phyloP scores from a whole-genome alignment of 2,329 filamentous ascomycete genomes.

The Cytospora leucostoma region DNA sequence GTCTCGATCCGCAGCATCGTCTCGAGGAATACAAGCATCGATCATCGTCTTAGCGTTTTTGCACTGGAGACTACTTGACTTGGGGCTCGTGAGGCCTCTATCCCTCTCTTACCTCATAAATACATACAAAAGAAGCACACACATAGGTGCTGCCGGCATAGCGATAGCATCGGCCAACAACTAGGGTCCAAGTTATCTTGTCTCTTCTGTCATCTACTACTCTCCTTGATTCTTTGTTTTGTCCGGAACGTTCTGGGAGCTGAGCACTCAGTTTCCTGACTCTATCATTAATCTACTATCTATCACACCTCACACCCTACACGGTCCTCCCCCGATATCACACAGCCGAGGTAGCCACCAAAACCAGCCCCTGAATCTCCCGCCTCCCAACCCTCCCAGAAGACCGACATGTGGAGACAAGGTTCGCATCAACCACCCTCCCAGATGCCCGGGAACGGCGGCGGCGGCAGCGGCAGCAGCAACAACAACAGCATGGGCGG shows the following conservation, averaged over 20 bases:
- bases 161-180: slow-evolving; percentile 15
- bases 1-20: slow-evolving; percentile 2
- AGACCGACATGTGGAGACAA: slow-evolving; percentile 15
- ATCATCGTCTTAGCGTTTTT: slow-evolving; percentile 13
- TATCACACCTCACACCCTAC: neutral
- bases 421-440: slow-evolving; percentile 21
- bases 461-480: slow-evolving; percentile 13
- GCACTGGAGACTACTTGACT: slow-evolving; percentile 12
- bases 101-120: neutral
- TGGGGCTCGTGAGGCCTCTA: neutral
- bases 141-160: slow-evolving; percentile 19
- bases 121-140: slow-evolving; percentile 10
- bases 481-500: slow-evolving; percentile 35
- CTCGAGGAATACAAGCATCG: slow-evolving; percentile 6
- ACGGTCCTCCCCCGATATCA: neutral
- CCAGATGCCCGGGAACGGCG: slow-evolving; percentile 10
- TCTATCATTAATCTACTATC: slow-evolving; percentile 12
- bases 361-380: neutral
- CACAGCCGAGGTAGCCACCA: neutral
- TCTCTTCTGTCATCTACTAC: slow-evolving; percentile 17
- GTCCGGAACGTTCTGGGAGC: slow-evolving; percentile 19
- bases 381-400: neutral
- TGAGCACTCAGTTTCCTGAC: slow-evolving; percentile 5
- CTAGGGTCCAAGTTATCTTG: slow-evolving; percentile 18
- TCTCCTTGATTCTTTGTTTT: slow-evolving; percentile 18